These are phyloP conservation scores for Cytidiella melzeri DNA, from an alignment of 768 basidiomycete genomes.

Conservation along the genomic window DNA sequence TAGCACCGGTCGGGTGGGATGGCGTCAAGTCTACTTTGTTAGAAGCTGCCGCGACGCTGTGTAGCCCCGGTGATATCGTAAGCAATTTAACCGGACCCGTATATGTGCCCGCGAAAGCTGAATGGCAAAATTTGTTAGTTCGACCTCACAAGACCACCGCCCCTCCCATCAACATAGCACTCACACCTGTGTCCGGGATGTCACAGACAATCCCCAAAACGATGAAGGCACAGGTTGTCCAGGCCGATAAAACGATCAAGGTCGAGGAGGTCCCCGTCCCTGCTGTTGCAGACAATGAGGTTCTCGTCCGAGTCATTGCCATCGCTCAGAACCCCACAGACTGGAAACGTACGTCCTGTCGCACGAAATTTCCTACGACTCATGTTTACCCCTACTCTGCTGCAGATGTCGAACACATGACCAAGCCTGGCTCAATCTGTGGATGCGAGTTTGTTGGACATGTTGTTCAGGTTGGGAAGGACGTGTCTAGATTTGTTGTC, in stretches of 20 bases:
- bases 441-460: slow-evolving; percentile 24
- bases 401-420: slow-evolving; percentile 11
- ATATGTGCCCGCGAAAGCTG: no score
- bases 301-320: slow-evolving; percentile 22
- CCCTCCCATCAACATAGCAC: no score
- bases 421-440: slow-evolving; percentile 15
- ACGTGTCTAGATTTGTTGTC: slow-evolving; percentile 11
- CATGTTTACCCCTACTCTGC: slow-evolving; percentile 8
- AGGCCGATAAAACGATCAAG: slow-evolving; percentile 10
- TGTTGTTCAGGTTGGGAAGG: slow-evolving; percentile 19
- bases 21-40: no score
- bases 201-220: slow-evolving; percentile 18
- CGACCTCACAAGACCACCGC: no score
- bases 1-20: no score
- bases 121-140: no score
- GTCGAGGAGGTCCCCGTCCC: slow-evolving; percentile 19
- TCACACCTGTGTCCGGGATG: no score
- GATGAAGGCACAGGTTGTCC: slow-evolving; percentile 20
- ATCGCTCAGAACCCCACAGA: slow-evolving; percentile 23
- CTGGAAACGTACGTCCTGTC: slow-evolving; percentile 16
- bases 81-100: no score
- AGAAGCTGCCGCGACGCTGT: no score
- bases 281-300: slow-evolving; percentile 17
- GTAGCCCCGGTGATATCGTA: no score
- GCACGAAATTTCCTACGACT: neutral